Conservation (phyloP, 768 basidiomycete genomes). For the Suillus occidentalis region DNA sequence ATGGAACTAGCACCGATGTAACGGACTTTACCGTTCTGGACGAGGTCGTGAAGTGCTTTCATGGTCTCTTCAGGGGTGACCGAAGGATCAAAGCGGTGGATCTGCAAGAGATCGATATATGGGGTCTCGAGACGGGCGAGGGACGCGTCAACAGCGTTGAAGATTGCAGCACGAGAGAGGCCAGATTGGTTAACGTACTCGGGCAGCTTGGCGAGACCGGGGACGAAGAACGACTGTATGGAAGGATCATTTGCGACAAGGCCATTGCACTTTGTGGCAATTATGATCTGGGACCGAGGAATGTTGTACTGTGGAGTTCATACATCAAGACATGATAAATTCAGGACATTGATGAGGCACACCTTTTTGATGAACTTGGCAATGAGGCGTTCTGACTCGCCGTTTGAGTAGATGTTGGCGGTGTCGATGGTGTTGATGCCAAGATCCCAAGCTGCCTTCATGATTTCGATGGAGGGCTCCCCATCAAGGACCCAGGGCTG, state of each 20-base stretch:
- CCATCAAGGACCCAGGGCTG: slow-evolving; percentile 30
- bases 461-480: slow-evolving; percentile 29
- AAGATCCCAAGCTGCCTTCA: slow-evolving; percentile 40
- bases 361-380: slow-evolving; percentile 40
- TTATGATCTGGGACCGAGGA: slow-evolving; percentile 33
- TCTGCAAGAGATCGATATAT: slow-evolving; percentile 44
- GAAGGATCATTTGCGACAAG: slow-evolving; percentile 14
- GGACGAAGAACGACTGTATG: neutral
- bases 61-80: slow-evolving; percentile 46
- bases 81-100: slow-evolving; percentile 41
- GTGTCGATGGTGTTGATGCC: slow-evolving; percentile 44
- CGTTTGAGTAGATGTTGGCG: slow-evolving; percentile 38
- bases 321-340: neutral
- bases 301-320: slow-evolving; percentile 27
- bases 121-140: slow-evolving; percentile 36
- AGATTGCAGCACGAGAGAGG: slow-evolving; percentile 37
- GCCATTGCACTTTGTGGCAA: slow-evolving; percentile 29
- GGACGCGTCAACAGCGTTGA: slow-evolving; percentile 39
- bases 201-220: slow-evolving; percentile 7
- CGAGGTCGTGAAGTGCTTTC: slow-evolving; percentile 51
- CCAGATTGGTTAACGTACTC: slow-evolving; percentile 34
- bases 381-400: slow-evolving; percentile 38
- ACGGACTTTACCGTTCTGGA: slow-evolving; percentile 46
- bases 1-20: slow-evolving; percentile 53
- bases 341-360: neutral